phyloP scores from a whole-genome alignment of 2,329 filamentous ascomycete genomes.

The Dichotomopilus funicola region DNA sequence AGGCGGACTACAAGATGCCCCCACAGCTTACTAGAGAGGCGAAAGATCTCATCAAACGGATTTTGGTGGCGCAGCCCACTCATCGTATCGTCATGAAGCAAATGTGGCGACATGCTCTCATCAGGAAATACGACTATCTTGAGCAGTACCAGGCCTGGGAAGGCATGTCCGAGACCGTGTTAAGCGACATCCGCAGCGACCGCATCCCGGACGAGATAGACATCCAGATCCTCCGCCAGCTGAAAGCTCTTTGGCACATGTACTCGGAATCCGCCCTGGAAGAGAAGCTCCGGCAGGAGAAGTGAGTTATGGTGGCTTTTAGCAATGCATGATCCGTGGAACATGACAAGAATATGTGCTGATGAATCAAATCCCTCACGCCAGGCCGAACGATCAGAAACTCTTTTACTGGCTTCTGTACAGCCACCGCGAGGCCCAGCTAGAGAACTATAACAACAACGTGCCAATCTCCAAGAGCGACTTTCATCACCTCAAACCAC shows the following conservation, averaged over 20 bases:
- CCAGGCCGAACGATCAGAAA: slow-evolving; percentile 79
- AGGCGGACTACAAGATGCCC: slow-evolving; percentile 56
- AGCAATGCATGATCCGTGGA: neutral
- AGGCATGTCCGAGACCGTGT: slow-evolving; percentile 48
- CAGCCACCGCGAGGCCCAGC: slow-evolving; percentile 73
- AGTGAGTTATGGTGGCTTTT: slow-evolving; percentile 42
- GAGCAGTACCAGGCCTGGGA: slow-evolving; percentile 56
- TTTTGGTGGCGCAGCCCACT: slow-evolving; percentile 72
- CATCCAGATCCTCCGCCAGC: slow-evolving; percentile 71
- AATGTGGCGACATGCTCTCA: slow-evolving; percentile 82
- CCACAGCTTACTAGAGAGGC: slow-evolving; percentile 59
- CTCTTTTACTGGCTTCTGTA: slow-evolving; percentile 83
- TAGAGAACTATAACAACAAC: slow-evolving; percentile 79
- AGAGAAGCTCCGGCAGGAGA: slow-evolving; percentile 56
- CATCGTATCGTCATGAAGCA: slow-evolving; percentile 71
- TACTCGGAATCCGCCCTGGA: slow-evolving; percentile 67
- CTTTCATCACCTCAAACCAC: slow-evolving; percentile 70
- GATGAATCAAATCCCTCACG: slow-evolving; percentile 2
- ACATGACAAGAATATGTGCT: neutral
- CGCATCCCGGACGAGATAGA: slow-evolving; percentile 64
- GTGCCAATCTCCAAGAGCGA: slow-evolving; percentile 84
- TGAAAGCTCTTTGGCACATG: slow-evolving; percentile 88
- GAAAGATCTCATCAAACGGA: slow-evolving; percentile 68
- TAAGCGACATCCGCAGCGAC: slow-evolving; percentile 56
- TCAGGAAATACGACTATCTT: slow-evolving; percentile 74